Base-by-base conservation (phyloP, 345 rosid species). In the Ailanthus altissimus region DNA sequence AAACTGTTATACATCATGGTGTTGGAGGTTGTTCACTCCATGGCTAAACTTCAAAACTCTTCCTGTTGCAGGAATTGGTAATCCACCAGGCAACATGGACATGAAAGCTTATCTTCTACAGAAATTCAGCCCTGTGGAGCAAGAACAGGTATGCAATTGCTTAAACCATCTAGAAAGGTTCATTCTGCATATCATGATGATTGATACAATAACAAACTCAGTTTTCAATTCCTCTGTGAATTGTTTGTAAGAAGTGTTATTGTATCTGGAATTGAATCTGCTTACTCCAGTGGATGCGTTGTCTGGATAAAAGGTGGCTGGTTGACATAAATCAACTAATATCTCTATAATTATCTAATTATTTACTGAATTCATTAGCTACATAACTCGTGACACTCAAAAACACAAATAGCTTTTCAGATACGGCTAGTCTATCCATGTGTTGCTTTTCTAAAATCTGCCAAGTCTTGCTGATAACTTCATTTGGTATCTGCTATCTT, bases 21-120 rank as follows among this genome's bases (percentile, higher is more conserved):
- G 58, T 25, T 53, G 21, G 56, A 50, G 67, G 28, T n/a, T 20
- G 5, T 45, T 32, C 38, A 38, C 59, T 50, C 15, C 51, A 51
- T 14, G 14, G 40, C 53, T 74, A 32, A 56, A 5, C 15, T 49
- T 68, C 11, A 16, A 65, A 28, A 21, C 13, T 45, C 28, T 20
- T 49, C 50, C 23, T 79, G 12, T 72, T 56, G 78, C 84, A 93
- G 98, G 99, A 59, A 89, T 95, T 75, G 97, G 97, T 81, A 90
- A 89, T 71, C 94, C 98, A 74, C 98, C 98, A 10, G 99, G 97
- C 62, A 82, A 80, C 53, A 95, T 95, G 96, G 98, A 95, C 86
- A 84, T 91, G 91, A 93, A 86, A 85, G 98, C 99, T 78, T 95
- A 85, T 80, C 98, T 91, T 77, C 84, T 95, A 51, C 98, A 91